These are phyloP conservation scores for Cercospora sp. DNA, from an alignment of 2,329 filamentous ascomycete genomes.

Conservation along the genomic window DNA sequence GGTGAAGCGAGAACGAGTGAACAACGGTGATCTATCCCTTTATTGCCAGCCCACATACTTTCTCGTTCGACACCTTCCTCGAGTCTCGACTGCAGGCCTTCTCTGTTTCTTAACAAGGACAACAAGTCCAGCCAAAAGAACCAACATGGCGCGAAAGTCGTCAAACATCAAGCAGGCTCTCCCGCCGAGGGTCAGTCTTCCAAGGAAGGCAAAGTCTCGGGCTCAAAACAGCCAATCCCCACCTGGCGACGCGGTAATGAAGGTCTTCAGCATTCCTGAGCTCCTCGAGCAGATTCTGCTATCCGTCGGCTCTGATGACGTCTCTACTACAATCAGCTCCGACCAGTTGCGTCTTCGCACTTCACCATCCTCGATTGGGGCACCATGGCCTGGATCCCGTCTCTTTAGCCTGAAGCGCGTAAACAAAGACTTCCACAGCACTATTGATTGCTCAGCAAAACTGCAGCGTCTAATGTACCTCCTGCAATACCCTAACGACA, in stretches of 20 bases:
- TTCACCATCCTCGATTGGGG: too few relatives aligned
- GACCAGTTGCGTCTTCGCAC: too few relatives aligned
- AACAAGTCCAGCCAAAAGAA: background rate
- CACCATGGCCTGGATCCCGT: background rate
- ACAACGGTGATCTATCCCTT: accelerated
- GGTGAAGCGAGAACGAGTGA: background rate
- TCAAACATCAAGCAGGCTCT: background rate
- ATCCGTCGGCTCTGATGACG: too few relatives aligned
- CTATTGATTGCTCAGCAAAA: background rate
- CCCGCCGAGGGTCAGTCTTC: background rate
- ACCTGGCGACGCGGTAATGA: background rate
- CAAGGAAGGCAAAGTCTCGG: background rate
- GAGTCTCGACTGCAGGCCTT: background rate
- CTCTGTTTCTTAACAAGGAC: background rate
- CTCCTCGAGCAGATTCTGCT: background rate
- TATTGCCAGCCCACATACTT: too few relatives aligned
- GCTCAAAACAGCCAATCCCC: background rate
- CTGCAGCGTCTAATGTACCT: background rate
- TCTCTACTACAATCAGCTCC: too few relatives aligned
- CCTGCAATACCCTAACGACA: background rate
- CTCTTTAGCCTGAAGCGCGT: background rate
- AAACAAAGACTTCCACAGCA: background rate
- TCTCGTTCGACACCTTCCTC: background rate
- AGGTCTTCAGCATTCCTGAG: background rate
- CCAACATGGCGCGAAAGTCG: background rate